Evolutionary conservation across 495 filamentous ascomycete genomes (phyloP), one percentile per base, ranked within the genome.

Genomic region (Achaetomiella virescens): DNA sequence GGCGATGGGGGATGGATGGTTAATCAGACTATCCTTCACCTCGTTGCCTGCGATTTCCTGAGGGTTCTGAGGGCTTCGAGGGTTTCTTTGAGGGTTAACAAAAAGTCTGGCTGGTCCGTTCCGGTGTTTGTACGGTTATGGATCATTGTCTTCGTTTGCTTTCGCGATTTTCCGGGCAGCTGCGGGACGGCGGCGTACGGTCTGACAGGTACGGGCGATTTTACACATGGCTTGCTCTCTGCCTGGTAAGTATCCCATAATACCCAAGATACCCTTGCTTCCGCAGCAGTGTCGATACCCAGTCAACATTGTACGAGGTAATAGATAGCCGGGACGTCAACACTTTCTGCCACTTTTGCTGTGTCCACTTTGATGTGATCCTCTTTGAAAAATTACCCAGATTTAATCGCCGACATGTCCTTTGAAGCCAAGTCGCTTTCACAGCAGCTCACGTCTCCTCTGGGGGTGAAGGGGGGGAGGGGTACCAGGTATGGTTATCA

Each of bases 11-110:
- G n/a, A 22, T 9, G 18, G 25, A 24, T 2, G 35, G 22, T 52
- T 20, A 35, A 29, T 21, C 4, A 36, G 5, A 20, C 25, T 18
- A 27, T 43, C 22, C 41, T 29, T 49, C 29, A 25, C 46, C 31
- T 50, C 27, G 40, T 41, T 43, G 53, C 31, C 14, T 48, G 52
- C 14, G 33, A 55, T 48, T 59, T 61, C 40, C 55, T 54, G 62
- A 60, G 56, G 62, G 62, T 64, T 66, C 42, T 60, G 61, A 58
- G 63, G 64, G 52, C 33, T 11, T 54, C 44, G 44, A 48, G 25
- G n/a, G 35, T 55, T 40, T 27, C 36, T 54, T 22, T 17, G 54
- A 25, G 53, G 53, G 50, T 48, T 40, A 55, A 51, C 35, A 55
- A 58, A 63, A 63, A 57, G 49, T 61, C 46, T 24, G 33, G 54